A percentile compares a stretch with the other conserved stretches of the same genome.
phyloP scores from a whole-genome alignment of 108 stramenopile species.

The Schizochytrium sp. region DNA sequence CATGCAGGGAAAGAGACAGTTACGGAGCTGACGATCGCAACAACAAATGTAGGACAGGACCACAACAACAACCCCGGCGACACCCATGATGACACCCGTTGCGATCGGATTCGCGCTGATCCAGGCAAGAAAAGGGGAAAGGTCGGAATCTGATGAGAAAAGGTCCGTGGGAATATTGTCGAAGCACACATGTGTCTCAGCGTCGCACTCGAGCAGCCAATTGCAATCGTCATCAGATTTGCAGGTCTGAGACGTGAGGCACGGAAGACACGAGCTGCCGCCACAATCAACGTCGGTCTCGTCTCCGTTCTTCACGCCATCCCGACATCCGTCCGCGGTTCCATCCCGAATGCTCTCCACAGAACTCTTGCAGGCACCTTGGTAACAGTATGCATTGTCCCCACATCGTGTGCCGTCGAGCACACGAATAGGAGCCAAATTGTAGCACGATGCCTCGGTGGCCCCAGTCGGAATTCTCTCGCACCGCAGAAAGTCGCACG shows the following conservation, averaged over 20 bases:
- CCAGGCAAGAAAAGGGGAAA: background rate
- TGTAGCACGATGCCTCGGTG: background rate
- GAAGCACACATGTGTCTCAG: background rate
- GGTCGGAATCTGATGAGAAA: background rate
- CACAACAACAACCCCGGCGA: background rate
- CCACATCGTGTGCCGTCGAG: background rate
- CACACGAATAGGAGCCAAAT: background rate
- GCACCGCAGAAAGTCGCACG: background rate
- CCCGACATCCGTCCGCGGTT: background rate
- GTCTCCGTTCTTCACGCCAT: background rate
- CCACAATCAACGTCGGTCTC: conserved; percentile 9
- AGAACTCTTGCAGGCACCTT: background rate
- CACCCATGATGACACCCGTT: background rate
- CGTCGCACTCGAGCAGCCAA: background rate
- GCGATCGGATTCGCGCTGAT: background rate
- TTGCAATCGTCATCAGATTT: background rate
- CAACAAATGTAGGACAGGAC: background rate
- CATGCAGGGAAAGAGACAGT: background rate
- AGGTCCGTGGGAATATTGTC: background rate
- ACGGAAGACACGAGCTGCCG: background rate
- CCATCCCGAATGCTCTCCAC: background rate
- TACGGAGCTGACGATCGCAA: background rate
- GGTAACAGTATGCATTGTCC: background rate
- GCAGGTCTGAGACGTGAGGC: background rate
- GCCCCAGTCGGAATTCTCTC: background rate